Evolutionary conservation across 192 early-diverging fungal species (phyloP).

Genomic region (Bifiguratus adelaidae): DNA sequence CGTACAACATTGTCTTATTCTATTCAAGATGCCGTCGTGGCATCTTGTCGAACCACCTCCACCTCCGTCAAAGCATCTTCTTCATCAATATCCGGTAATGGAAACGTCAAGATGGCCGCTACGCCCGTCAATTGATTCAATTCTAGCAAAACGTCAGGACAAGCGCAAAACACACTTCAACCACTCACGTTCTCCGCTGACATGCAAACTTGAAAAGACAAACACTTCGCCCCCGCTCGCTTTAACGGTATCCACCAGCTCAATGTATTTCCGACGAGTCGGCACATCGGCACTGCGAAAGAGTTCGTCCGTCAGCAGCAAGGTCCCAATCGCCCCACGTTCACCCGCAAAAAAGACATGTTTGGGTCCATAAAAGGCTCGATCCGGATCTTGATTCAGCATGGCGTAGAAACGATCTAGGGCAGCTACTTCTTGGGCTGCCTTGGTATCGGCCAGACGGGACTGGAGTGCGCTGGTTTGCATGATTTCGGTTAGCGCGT

Average conservation of each 20-base stretch:
- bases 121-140: slow-evolving; percentile 90
- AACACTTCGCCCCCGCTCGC: slow-evolving; percentile 64
- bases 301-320: slow-evolving; percentile 88
- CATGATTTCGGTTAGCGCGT: slow-evolving; percentile 90
- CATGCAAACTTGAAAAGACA: slow-evolving; percentile 89
- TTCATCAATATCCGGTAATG: slow-evolving; percentile 77
- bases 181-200: slow-evolving; percentile 82
- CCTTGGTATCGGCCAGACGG: slow-evolving; percentile 86
- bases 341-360: slow-evolving; percentile 82
- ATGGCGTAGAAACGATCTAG: slow-evolving; percentile 84
- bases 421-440: slow-evolving; percentile 69
- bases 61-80: no score
- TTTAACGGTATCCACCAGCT: slow-evolving; percentile 74
- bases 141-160: slow-evolving; percentile 41
- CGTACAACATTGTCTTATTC: no score
- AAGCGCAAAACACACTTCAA: background rate
- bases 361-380: slow-evolving; percentile 86
- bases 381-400: slow-evolving; percentile 79
- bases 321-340: slow-evolving; percentile 72
- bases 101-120: slow-evolving; percentile 87
- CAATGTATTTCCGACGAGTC: slow-evolving; percentile 78
- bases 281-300: slow-evolving; percentile 83
- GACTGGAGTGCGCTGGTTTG: slow-evolving; percentile 70
- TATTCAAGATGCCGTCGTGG: no score
- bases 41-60: no score